Evolutionary conservation across 2,329 filamentous ascomycete genomes (phyloP), one percentile per base, ranked within the genome.

Genomic region (Aschersonia sp.): DNA sequence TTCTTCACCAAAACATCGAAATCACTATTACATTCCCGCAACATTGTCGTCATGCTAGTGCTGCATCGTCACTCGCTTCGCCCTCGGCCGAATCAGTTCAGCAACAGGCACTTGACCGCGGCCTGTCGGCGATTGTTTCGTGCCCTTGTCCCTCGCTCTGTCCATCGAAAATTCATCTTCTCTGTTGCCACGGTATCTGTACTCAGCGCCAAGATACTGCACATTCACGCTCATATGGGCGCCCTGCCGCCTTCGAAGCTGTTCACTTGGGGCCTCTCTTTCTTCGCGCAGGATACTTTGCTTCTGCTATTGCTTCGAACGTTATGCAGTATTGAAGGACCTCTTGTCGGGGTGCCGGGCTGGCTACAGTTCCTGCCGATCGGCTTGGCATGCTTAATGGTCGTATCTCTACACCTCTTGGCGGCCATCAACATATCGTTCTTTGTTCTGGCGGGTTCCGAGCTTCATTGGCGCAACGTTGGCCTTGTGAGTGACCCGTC

Each of bases 241-340:
- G 59, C 63, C 5, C 49, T 65, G n/a, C 55, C 61, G 1, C 48
- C 54, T 3, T 53, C 54, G n/a, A 54, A 60, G 32, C 51, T 65
- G 47, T 29, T 57, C 6, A 56, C 54, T 1, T 66, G 60, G 51
- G 58, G 59, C 29, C 56, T 60, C 9, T 63, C 63, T 2, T 66
- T 66, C 48, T 44, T 64, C 48, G 54, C 56, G 4, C 62, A 65
- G 40, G 64, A 66, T 28, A 51, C 60, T 1, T 44, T 58, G 5
- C 51, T 65, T 4, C 53, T 66, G 3, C 50, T 65, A 9, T 29
- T 61, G 31, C 55, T 65, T 41, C 55, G 62, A 5, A 51, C 63
- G 2, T 53, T 65, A 2, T 56, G 65, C 44, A 56, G 60, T 45
- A 40, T 31, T 3, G 51, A 54, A 3, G 28, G 44, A 40, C 45